phyloP scores from a whole-genome alignment of 2,329 filamentous ascomycete genomes.

The Alternaria infectoria region DNA sequence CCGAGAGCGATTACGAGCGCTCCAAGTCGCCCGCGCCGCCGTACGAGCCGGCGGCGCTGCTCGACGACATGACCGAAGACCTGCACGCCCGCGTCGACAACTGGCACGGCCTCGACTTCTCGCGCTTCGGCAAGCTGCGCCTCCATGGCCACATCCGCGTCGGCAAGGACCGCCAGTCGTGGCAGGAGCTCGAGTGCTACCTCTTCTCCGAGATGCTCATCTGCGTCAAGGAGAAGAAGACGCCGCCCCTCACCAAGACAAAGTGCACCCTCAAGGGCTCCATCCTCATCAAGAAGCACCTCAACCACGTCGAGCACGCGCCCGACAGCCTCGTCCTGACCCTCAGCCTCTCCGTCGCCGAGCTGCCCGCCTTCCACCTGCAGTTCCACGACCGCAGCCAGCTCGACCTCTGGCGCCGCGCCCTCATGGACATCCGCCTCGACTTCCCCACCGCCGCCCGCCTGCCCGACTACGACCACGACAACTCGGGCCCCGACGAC shows the following conservation, averaged over 20 bases:
- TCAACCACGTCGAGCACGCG: constrained; percentile 81
- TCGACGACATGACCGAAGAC: constrained; percentile 86
- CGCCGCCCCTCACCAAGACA: constrained; percentile 64
- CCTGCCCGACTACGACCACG: constrained; percentile 76
- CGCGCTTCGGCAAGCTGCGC: constrained; percentile 88
- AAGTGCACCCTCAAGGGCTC: constrained; percentile 94
- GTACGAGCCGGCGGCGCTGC: constrained; percentile 75
- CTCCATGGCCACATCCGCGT: constrained; percentile 89
- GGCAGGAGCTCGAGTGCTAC: constrained; percentile 98
- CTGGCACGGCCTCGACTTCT: constrained; percentile 96
- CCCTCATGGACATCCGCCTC: constrained; percentile 81
- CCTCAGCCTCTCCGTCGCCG: constrained; percentile 85
- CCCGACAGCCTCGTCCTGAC: constrained; percentile 84
- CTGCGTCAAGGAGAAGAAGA: constrained; percentile 97
- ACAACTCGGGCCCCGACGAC: constrained; percentile 83
- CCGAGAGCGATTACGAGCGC: constrained; percentile 52
- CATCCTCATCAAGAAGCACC: constrained; percentile 96
- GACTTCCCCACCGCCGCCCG: constrained; percentile 64
- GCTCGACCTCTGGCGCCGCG: constrained; percentile 88
- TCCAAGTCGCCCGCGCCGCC: constrained; percentile 65
- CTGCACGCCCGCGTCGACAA: constrained; percentile 91
- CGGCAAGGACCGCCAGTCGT: constrained; percentile 93
- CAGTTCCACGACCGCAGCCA: constrained; percentile 84
- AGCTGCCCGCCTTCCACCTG: constrained; percentile 93
- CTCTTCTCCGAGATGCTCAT: constrained; percentile 99